A percentile compares a stretch with the other conserved stretches of the same genome.
These are phyloP conservation scores for Umbelopsis sp. DNA, from an alignment of 192 early-diverging fungal species.

Conservation along the genomic window DNA sequence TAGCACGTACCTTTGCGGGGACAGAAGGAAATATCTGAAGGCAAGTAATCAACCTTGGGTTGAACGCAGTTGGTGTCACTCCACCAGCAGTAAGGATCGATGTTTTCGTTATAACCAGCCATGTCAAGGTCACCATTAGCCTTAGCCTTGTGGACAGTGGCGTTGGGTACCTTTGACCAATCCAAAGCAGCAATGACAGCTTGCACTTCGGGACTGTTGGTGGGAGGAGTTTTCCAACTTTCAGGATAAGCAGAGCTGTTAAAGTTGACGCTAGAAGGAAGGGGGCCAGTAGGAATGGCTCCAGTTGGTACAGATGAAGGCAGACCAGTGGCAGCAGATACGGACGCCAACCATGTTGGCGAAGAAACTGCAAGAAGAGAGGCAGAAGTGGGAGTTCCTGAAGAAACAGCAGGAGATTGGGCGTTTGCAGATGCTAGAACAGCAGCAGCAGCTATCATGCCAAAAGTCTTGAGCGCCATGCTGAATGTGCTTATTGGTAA, in stretches of 20 bases:
- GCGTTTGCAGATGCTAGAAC: neutral
- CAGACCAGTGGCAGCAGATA: constrained; percentile 7
- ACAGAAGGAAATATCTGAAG: constrained; percentile 44
- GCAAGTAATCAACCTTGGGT: constrained; percentile 43
- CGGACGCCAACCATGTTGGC: constrained; percentile 30
- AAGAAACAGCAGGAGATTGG: neutral
- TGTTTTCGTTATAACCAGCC: constrained; percentile 29
- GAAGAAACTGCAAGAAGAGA: constrained; percentile 22
- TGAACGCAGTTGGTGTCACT: constrained; percentile 30
- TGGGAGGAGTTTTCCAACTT: constrained; percentile 33
- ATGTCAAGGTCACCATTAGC: constrained; percentile 30
- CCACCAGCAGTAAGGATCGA: constrained; percentile 41
- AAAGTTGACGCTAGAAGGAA: constrained; percentile 4
- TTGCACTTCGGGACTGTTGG: constrained; percentile 36
- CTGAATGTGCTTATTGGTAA: neutral
- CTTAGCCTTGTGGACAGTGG: constrained; percentile 27
- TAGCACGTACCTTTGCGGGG: constrained; percentile 24
- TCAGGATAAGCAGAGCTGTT: constrained; percentile 33
- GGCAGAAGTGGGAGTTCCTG: neutral
- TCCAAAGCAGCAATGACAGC: constrained; percentile 30
- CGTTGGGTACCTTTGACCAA: constrained; percentile 34
- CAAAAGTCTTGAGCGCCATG: too few species aligned
- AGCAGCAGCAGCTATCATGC: neutral
- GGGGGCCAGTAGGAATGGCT: neutral
- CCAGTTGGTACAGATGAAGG: constrained; percentile 23